Base-by-base conservation (phyloP, 108 stramenopile species). In the Nitzschia sp. region DNA sequence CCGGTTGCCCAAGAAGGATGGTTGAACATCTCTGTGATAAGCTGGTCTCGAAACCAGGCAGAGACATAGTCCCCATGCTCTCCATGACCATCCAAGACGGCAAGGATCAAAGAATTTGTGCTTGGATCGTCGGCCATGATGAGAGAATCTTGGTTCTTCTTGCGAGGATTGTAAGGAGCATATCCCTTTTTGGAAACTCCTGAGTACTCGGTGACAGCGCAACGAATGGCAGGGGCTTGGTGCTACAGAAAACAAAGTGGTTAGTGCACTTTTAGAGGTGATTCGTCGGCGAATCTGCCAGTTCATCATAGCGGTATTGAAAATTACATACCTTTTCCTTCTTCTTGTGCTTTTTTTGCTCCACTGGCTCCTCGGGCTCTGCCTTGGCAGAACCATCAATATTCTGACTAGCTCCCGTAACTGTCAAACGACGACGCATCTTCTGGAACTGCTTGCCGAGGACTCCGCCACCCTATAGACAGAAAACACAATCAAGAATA, bases 61-160 rank as follows among this genome's bases (percentile, higher is more conserved):
- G 95, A 94, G 46, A 97, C 98, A 37, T 86, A 83, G 57, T 97
- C 97, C 10, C 98, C 98, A 63, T 92, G 92, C 70, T 97, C 97
- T 19, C 98, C 98, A 70, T 99, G 98, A 51, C 98, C 98, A 77
- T 99, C 98, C 73, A 99, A 72, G 17, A 97, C 96, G 65, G 90
- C 91, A 21, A 99, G 87, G 48, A 97, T 81, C 53, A 97, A 81
- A 41, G 90, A 86, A 58, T 90, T 90, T 15, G 97, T 99, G 20
- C 81, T 73, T 1, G 94, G 82, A 65, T 96, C 94, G 63, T 97
- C 96, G 9, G 87, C 89, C 97, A 99, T 98, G 74, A 97, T 89
- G 38, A 99, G 76, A 29, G 95, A 84, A 76, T 99, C 98, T 70
- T 99, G 98, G 62, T 99, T 99, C 85, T 97, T 96, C 85, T 99